phyloP scores from a whole-genome alignment of 345 rosid species.

The Lumnitzera littorea region DNA sequence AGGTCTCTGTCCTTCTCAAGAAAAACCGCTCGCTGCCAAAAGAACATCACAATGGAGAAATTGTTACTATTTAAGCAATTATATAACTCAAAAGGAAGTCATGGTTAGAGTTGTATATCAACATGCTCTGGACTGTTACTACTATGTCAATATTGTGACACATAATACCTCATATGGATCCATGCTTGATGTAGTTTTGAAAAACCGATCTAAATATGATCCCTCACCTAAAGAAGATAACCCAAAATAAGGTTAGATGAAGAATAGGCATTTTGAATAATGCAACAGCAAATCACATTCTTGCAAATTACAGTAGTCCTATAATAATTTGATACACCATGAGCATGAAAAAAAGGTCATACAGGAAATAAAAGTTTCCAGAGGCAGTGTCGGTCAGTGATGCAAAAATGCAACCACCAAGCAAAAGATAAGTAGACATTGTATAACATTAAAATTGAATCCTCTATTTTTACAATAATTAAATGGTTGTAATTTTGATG shows the following conservation, averaged over 20 bases:
- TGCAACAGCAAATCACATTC: too few relatives aligned
- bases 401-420: too few relatives aligned
- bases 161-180: constrained; percentile 55
- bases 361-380: too few relatives aligned
- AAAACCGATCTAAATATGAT: constrained; percentile 77
- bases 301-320: too few relatives aligned
- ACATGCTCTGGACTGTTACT: neutral
- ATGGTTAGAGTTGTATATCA: constrained; percentile 2
- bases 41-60: neutral
- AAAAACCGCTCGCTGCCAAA: constrained; percentile 57
- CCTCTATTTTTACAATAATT: too few relatives aligned
- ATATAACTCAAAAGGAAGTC: neutral
- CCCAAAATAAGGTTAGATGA: neutral
- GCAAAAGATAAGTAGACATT: too few relatives aligned
- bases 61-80: constrained; percentile 1
- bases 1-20: constrained; percentile 76
- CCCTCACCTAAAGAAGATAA: constrained; percentile 46
- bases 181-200: constrained; percentile 67
- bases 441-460: too few relatives aligned
- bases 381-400: too few relatives aligned
- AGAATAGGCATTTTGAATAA: too few relatives aligned
- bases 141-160: neutral
- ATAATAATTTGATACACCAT: too few relatives aligned
- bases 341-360: too few relatives aligned
- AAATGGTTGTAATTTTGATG: too few relatives aligned